Evolutionary conservation across 208 protist genomes (phyloP), one percentile per base, ranked within the genome.

Genomic region (Trypanosoma grayi): DNA sequence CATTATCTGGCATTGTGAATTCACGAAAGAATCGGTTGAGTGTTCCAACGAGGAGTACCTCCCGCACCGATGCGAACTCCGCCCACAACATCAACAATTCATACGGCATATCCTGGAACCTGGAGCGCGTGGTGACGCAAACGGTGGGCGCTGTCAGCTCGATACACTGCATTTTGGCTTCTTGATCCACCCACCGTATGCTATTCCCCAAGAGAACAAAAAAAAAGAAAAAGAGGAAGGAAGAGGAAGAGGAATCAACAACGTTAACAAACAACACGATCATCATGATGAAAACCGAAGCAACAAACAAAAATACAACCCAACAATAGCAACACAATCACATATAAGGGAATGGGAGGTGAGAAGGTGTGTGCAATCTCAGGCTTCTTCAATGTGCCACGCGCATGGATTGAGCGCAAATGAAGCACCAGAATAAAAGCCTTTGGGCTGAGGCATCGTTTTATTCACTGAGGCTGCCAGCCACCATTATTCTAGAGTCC

Each of bases 361-460:
- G 14, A 41, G 28, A 33, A 41, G 6, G n/a, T 30, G 10, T 18
- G 16, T 16, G n/a, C 22, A 39, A 54, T 72, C 66, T 72, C 57
- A 66, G 66, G 25, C 52, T 33, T 30, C 33, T 24, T 65, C 58
- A 72, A 72, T 72, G 66, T 72, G 66, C 51, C 30, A 65, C 20
- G 51, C 66, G 52, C 33, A 72, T 31, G 11, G 30, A 43, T 46
- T 47, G 2, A 55, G 37, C 66, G 57, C 51, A 60, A 72, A 18
- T 37, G 65, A 60, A 46, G 40, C 66, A 65, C 66, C 66, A 72
- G 66, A 72, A 72, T 72, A 59, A 55, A 37, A 33, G 48, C 41
- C 66, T 65, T 72, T 46, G 8, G 14, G 39, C 39, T 10, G 16
- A 43, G 5, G 4, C 39, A 22, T n/a, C 39, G 14, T 10, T n/a